Evolutionary conservation across 2,329 filamentous ascomycete species (phyloP), one percentile per base, ranked within the genome.

Genomic region (Alternaria brassicae): DNA sequence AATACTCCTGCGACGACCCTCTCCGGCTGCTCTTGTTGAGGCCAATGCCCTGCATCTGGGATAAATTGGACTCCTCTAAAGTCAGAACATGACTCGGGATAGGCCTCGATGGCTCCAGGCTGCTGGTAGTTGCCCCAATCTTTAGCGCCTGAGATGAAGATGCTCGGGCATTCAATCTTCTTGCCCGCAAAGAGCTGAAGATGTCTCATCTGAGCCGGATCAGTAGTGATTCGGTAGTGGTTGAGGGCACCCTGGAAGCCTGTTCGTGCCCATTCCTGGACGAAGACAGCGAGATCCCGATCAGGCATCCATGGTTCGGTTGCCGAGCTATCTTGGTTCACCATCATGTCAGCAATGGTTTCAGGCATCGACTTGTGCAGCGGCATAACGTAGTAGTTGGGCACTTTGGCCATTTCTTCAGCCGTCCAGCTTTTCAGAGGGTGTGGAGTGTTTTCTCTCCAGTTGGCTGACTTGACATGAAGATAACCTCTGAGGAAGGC

Each of bases 41-140:
- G 84, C 89, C 89, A 91, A 78, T 91, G 89, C 0, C 89, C 89
- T 4, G 87, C 88, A 0, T 82, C 82, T 15, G 88, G 82, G 12
- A 91, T 78, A 17, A 88, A 76, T 49, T 71, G 82, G 32, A 79
- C 74, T 0, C 85, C 84, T 49, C 80, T 79, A 69, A 86, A 89
- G 58, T 83, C 81, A 25, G 74, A 78, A 62, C 86, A 89, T 0
- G 80, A 79, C 7, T 80, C 75, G 6, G 78, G 79, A 74, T 87
- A 85, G 27, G 81, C 81, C 69, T 90, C 86, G 4, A 91, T 71
- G 0, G 83, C 87, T 0, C 87, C 87, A 0, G 88, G 88, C 64
- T 88, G 83, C 71, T 91, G 89, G 70, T 85, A 89, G 30, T 86
- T 89, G 0, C 87, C 88, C 88, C 89, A 91, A 63, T 91, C 89